A percentile compares a stretch with the other conserved stretches of the same genome.
Evolutionary conservation across 441 rosid species (phyloP).

Genomic region (Bocquillonia castaneifolia): DNA sequence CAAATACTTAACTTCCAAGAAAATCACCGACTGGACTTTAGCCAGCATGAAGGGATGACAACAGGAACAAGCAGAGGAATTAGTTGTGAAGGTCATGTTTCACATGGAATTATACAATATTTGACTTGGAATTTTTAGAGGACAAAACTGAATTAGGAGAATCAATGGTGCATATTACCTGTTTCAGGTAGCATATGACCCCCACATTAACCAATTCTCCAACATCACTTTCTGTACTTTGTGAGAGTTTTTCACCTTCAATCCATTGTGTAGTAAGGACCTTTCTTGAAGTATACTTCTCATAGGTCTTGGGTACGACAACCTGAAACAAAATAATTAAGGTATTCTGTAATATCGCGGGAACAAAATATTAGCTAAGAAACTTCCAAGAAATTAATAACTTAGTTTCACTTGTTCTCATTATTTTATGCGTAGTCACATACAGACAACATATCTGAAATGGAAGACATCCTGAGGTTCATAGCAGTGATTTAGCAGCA

Average conservation of each 20-base stretch:
- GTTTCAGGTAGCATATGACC: conserved; percentile 95
- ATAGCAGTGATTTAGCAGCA: neutral
- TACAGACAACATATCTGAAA: neutral
- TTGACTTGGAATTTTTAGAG: neutral
- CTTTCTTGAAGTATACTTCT: conserved; percentile 85
- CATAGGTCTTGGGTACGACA: conserved; percentile 77
- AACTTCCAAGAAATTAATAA: neutral
- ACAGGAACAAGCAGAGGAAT: neutral
- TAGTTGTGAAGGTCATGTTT: neutral
- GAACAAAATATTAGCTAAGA: conserved; percentile 11
- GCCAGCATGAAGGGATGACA: neutral
- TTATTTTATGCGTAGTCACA: neutral
- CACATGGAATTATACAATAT: conserved; percentile 3
- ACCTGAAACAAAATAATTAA: conserved; percentile 47
- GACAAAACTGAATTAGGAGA: neutral
- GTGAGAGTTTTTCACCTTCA: conserved; percentile 92
- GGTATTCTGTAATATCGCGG: neutral
- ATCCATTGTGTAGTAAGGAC: conserved; percentile 92
- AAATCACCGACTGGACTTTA: neutral
- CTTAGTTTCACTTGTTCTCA: neutral
- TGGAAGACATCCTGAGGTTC: neutral
- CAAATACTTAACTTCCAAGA: neutral
- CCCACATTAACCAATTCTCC: conserved; percentile 97
- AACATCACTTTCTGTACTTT: conserved; percentile 92
- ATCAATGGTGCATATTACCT: conserved; percentile 41